These are phyloP conservation scores for Trifolium repens DNA, from an alignment of 306 rosid genomes.

Conservation along the genomic window DNA sequence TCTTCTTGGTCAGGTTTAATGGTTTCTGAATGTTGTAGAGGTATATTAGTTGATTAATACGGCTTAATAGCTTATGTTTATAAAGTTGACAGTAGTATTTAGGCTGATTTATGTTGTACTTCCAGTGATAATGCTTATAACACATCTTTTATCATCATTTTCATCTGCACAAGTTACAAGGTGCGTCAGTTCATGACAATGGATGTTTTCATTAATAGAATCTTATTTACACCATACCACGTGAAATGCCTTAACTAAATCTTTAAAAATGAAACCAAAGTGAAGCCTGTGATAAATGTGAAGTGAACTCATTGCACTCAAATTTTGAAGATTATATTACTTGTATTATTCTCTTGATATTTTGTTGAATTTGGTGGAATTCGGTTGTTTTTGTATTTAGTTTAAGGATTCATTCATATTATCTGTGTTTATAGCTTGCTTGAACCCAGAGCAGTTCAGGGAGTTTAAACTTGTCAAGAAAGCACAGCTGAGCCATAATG, in stretches of 20 bases:
- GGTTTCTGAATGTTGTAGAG: conserved; percentile 5
- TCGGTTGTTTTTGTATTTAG: conserved; percentile 17
- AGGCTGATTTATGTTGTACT: conserved; percentile 18
- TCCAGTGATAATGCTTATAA: not conserved
- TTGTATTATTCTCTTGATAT: conserved; percentile 18
- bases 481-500: conserved; percentile 90
- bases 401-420: conserved; percentile 35
- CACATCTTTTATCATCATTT: not conserved
- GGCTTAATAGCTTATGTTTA: not conserved
- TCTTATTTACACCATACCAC: not conserved
- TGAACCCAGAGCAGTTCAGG: conserved; percentile 79
- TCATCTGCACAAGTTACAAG: conserved; percentile 2
- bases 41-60: not conserved
- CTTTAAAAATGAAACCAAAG: conserved; percentile 20
- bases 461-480: conserved; percentile 82
- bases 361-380: conserved; percentile 11
- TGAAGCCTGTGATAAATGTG: conserved; percentile 15
- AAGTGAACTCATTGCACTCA: conserved; percentile 21
- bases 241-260: conserved; percentile 13
- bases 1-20: not conserved
- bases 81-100: conserved; percentile 4
- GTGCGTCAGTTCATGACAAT: conserved; percentile 13
- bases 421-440: conserved; percentile 54
- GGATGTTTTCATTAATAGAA: conserved; percentile 6
- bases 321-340: not conserved